phyloP scores from a whole-genome alignment of 2,329 filamentous ascomycete species.

The Xylaria sp. region DNA sequence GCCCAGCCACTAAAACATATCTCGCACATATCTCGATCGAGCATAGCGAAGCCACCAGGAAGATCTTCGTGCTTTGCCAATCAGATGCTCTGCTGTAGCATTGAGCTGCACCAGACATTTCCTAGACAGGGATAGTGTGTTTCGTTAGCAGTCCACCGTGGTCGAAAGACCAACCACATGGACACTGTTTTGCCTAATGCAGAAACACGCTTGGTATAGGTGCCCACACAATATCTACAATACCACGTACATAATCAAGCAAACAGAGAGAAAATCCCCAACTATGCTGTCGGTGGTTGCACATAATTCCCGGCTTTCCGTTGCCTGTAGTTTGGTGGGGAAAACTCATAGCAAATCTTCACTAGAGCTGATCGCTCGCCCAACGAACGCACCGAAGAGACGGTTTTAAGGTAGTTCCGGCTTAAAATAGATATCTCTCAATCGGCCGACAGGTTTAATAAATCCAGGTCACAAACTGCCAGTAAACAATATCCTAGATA shows the following conservation, averaged over 20 bases:
- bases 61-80: background rate
- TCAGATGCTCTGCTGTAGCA: background rate
- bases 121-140: background rate
- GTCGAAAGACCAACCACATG: background rate
- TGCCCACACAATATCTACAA: background rate
- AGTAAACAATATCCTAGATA: no score
- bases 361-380: no score
- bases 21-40: conserved; percentile 1
- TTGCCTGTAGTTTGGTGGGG: background rate
- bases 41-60: background rate
- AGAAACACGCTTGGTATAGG: no score
- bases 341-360: no score
- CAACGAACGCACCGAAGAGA: no score
- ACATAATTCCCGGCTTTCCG: background rate
- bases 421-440: no score
- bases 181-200: background rate
- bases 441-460: no score
- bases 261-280: background rate
- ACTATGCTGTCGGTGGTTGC: background rate
- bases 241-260: background rate
- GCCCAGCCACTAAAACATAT: conserved; percentile 13
- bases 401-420: no score
- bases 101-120: background rate
- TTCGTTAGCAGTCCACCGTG: background rate
- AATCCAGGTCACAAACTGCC: background rate